Percentiles rank a stretch among this genome's conserved stretches.
phyloP scores from a whole-genome alignment of 2,329 filamentous ascomycete species.

The Xylariales sp. region DNA sequence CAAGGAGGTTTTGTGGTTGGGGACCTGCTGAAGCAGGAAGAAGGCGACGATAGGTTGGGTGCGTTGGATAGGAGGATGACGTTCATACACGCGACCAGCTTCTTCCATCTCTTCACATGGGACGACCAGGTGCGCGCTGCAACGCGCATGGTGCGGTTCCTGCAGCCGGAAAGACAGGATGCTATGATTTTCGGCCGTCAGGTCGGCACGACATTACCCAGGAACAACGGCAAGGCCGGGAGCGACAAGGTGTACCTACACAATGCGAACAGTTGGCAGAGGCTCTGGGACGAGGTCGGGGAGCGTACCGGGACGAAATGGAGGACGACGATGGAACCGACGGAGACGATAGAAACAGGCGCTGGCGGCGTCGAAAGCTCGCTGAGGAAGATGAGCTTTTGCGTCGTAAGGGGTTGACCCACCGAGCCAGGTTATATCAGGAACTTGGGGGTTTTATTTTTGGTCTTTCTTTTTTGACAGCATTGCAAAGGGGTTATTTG shows the following conservation, averaged over 20 bases:
- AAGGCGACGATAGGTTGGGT: constrained; percentile 42
- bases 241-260: constrained; percentile 58
- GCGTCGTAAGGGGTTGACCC: constrained; percentile 42
- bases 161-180: constrained; percentile 57
- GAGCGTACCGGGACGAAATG: constrained; percentile 61
- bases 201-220: constrained; percentile 55
- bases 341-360: constrained; percentile 37
- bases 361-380: constrained; percentile 37
- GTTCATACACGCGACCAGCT: constrained; percentile 62
- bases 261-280: constrained; percentile 61
- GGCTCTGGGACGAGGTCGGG: constrained; percentile 66
- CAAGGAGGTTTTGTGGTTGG: constrained; percentile 62
- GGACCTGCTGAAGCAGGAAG: constrained; percentile 57
- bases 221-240: constrained; percentile 42
- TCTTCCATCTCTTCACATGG: constrained; percentile 64
- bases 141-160: constrained; percentile 58
- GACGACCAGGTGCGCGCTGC: constrained; percentile 59
- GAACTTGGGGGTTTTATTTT: background rate
- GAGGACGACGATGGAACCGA: constrained; percentile 58
- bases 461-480: background rate
- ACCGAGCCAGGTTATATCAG: background rate
- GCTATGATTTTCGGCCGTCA: constrained; percentile 65
- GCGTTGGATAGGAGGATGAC: constrained; percentile 56
- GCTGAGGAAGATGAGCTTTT: constrained; percentile 44
- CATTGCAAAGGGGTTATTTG: constrained; percentile 22